Conservation (phyloP, 345 rosid genomes). For the Gossypium thurberi region DNA sequence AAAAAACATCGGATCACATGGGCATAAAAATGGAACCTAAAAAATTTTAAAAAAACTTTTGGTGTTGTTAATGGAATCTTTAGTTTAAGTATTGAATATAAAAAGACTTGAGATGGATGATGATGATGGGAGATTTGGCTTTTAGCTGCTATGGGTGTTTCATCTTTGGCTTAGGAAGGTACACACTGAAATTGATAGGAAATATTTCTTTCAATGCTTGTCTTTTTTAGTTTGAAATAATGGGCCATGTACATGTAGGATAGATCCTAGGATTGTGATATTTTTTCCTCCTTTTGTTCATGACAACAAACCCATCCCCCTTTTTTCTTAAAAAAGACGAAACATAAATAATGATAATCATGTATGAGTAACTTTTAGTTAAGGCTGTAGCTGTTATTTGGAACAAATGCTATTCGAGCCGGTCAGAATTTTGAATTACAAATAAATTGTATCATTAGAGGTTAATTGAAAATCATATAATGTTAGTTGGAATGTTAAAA, state of each 20-base stretch:
- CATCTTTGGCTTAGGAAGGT: background rate
- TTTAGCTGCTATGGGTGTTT: conserved; percentile 22
- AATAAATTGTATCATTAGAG: too few relatives aligned
- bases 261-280: conserved; percentile 25
- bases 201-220: background rate
- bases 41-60: conserved; percentile 3
- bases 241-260: conserved; percentile 20
- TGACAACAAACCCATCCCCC: conserved; percentile 3
- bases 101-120: conserved; percentile 13
- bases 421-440: too few relatives aligned
- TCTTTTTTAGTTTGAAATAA: conserved; percentile 12
- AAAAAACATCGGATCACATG: conserved; percentile 1
- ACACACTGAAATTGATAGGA: background rate
- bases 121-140: conserved; percentile 30
- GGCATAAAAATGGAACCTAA: background rate
- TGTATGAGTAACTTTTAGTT: background rate
- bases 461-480: too few relatives aligned
- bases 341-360: background rate
- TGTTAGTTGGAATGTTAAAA: too few relatives aligned
- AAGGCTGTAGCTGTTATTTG: background rate
- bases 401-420: background rate
- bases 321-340: background rate
- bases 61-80: conserved; percentile 14
- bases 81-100: background rate
- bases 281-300: background rate